These are phyloP conservation scores for Neofusicoccum sp. DNA, from an alignment of 2,329 filamentous ascomycete species.

Conservation along the genomic window DNA sequence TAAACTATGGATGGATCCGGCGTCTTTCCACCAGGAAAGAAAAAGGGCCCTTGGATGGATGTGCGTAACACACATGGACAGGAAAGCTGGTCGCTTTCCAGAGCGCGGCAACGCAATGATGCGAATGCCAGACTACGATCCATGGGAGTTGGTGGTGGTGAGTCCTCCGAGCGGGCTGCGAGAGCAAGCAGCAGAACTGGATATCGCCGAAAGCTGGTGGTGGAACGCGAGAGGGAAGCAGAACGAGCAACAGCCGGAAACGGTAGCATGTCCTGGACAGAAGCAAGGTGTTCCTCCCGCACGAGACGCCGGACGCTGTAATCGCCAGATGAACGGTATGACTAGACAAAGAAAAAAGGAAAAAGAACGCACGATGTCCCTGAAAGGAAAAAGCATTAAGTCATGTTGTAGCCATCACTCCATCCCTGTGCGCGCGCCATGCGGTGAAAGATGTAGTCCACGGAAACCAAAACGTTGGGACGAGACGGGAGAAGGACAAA, in stretches of 20 bases:
- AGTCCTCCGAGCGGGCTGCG: neutral
- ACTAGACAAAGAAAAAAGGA: constrained; percentile 7
- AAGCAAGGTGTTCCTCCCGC: constrained; percentile 14
- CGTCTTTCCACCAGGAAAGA: constrained; percentile 15
- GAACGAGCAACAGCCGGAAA: constrained; percentile 17
- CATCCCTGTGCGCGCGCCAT: constrained; percentile 13
- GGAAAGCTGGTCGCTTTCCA: constrained; percentile 8
- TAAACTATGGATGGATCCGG: constrained; percentile 11
- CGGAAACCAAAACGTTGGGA: constrained; percentile 11
- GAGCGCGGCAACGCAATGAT: constrained; percentile 7
- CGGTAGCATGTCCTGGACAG: constrained; percentile 9
- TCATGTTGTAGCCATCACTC: constrained; percentile 16
- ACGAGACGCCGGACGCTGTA: constrained; percentile 18
- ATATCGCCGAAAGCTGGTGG: constrained; percentile 15
- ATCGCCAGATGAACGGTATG: constrained; percentile 8
- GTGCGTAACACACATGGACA: constrained; percentile 11
- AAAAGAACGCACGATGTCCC: constrained; percentile 12
- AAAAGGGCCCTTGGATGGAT: neutral
- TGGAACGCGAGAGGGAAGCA: constrained; percentile 1
- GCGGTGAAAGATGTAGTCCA: constrained; percentile 13
- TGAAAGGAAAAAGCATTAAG: constrained; percentile 18
- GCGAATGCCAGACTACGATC: constrained; percentile 17
- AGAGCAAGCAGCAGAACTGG: constrained; percentile 7
- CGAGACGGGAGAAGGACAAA: constrained; percentile 11
- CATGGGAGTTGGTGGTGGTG: constrained; percentile 1